Conservation (phyloP, 2,329 filamentous ascomycete genomes). For the Cytospora schulzeri region DNA sequence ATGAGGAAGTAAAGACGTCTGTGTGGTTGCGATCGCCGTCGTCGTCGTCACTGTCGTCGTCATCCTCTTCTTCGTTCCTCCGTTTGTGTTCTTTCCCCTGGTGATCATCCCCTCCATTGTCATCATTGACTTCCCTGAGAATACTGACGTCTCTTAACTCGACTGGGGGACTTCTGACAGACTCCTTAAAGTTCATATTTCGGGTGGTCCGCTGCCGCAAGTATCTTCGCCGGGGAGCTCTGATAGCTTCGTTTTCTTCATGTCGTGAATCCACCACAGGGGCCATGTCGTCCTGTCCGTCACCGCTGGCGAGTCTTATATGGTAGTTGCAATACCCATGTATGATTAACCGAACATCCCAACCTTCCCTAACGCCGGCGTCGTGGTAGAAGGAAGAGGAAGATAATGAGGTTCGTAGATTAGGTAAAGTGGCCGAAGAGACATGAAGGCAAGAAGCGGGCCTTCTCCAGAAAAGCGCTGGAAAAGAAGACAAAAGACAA, state of each 20-base stretch:
- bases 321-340: constrained; percentile 12
- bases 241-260: constrained; percentile 1
- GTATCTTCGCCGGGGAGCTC: not conserved
- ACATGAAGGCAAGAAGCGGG: not conserved
- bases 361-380: constrained; percentile 24
- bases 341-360: constrained; percentile 26
- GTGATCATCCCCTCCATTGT: constrained; percentile 9
- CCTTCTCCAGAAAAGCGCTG: not conserved
- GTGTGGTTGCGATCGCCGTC: constrained; percentile 14
- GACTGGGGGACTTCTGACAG: not conserved
- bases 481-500: constrained; percentile 5
- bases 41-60: constrained; percentile 22
- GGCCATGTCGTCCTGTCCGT: constrained; percentile 25
- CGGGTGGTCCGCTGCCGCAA: constrained; percentile 12
- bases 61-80: not conserved
- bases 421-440: not conserved
- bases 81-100: constrained; percentile 16
- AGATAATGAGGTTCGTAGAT: not conserved
- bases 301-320: constrained; percentile 8
- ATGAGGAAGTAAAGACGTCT: not conserved
- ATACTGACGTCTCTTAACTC: not conserved
- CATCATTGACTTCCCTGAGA: constrained; percentile 10
- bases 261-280: constrained; percentile 20
- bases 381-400: constrained; percentile 4
- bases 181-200: not conserved